Base-by-base conservation (phyloP, 192 early-diverging fungal species). In the Backusella mclennaniae region DNA sequence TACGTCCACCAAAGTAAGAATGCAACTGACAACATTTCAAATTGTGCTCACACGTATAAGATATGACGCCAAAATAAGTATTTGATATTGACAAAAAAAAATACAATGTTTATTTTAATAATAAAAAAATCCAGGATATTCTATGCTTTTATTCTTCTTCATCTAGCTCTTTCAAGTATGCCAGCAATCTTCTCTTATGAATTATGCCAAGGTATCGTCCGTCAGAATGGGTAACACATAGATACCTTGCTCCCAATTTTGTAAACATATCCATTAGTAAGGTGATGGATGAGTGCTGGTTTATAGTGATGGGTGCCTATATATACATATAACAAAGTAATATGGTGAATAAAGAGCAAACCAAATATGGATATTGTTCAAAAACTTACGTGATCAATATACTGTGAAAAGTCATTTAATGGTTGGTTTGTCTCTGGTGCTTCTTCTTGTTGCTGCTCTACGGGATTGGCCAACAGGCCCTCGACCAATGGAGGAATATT, bases 261-360 rank as follows among this genome's bases (percentile, higher is more conserved):
- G 91, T 85, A 77, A 98, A 95, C 67, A 97, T 69, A 59, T 95
- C 95, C 74, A 92, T 85, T 0, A 94, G 90, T n/a, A 98, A 73
- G 75, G 97, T 94, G 77, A 96, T 91, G n/a, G 93, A 92, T 33
- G 94, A 85, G 72, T 91, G 89, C 14, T 89, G 73, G 8, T 90
- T 89, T 9, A 98, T 90, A 0, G 90, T 84, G 26, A 96, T 73
- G 3, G 96, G 96, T 2, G 95, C 94, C 84, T 94, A 86, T 59
- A 69, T 59, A 69, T 33, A 33, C 3, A 33, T 33, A 3, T 39
- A 39, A 12, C 38, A 39, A 39, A 78, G 1, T 71, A 29, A 75
- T 19, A 46, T 15, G 8, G 15, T 39, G 38, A 35, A 52, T 23
- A 67, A 26, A 41, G 66, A 76, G 21, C 8, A 46, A 66, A 21